Base-by-base conservation (phyloP, 208 protist genomes). In the Novymonas esmeraldas region DNA sequence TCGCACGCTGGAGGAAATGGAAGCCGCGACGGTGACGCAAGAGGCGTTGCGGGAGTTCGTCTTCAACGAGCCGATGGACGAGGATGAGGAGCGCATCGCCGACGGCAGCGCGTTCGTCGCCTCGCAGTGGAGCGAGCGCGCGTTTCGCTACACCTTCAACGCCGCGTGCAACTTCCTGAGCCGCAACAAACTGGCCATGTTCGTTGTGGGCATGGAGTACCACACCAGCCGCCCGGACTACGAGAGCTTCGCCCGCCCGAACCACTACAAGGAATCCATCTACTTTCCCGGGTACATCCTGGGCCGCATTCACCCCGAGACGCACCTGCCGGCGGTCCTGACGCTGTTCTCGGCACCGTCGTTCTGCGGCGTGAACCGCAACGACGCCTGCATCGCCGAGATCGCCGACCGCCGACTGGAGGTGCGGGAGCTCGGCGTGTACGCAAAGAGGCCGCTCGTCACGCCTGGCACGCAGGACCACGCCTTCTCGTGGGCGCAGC, bases 311-410 rank as follows among this genome's bases (percentile, higher is more conserved):
- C 73, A 87, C 45, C 84, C 81, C 14, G 73, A 86, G 50, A 85
- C 79, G 51, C 71, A 82, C 16, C 45, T 93, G 22, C 86, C 90
- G 26, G 73, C 80, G 0, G 77, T 83, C 9, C 65, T 91, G 36
- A 78, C 88, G 31, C 61, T 95, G 41, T 95, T 95, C 76, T 95
- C 90, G 6, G 87, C 87, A 0, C 81, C 87, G 18, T 78, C 49
- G 46, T 93, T 95, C 51, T 92, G 87, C 69, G 85, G 81, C 14
- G 76, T 92, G n/a, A 95, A 93, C 66, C 76, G 82, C 48, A 95
- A 93, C 68, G 81, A 77, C 62, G 84, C 84, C 13, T 85, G 85
- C 67, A 68, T 89, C 31, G 64, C 83, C 9, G 69, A 73, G 18
- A 80, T 92, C 29, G 9, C 52, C 18, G 64, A 62, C 29, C 64